Evolutionary conservation across 2,329 filamentous ascomycete genomes (phyloP), one percentile per base, ranked within the genome.

Genomic region (Ophiostoma pallidulum): DNA sequence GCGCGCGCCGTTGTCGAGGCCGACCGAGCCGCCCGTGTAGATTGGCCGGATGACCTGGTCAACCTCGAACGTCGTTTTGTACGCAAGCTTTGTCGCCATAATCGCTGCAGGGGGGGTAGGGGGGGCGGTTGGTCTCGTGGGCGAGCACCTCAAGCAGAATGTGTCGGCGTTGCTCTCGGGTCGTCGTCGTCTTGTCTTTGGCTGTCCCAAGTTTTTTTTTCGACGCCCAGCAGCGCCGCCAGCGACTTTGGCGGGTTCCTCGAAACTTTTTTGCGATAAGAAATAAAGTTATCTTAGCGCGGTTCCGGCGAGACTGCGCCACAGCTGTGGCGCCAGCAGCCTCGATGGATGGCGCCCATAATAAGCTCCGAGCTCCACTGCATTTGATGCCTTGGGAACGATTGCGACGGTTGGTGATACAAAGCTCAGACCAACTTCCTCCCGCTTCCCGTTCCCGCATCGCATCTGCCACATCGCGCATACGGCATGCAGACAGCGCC

Each of bases 51-150:
- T 85, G 41, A 88, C 86, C 59, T 84, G 80, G 55, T 77, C 77
- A 50, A 84, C 78, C 60, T 94, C 86, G 64, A 96, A 98, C 4
- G 91, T 95, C 49, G 89, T 96, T 72, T 89, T 94, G 57, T 78
- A 71, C 16, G 77, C 71, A 51, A 78, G 68, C 64, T 78, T 80
- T 52, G 68, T 75, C 47, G 80, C 75, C 80, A 84, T 80, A 48
- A 52, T 65, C 55, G 44, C 45, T 40, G 31, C 16, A 16, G 33
- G 10, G 24, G 13, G 13, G 16, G 4, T 4, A 20, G 13, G 4
- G 18, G 33, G 5, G n/a, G 18, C 8, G 29, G 14, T 8, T 4
- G 14, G n/a, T 10, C 18, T 24, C 18, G 41, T 36, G n/a, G n/a
- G n/a, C n/a, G 13, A 22, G 10, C 24, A 20, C 16, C 37, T 29